Evolutionary conservation across 176 grass and related monocot genomes (phyloP), one percentile per base, ranked within the genome.

Genomic region (Juncus inflexus): DNA sequence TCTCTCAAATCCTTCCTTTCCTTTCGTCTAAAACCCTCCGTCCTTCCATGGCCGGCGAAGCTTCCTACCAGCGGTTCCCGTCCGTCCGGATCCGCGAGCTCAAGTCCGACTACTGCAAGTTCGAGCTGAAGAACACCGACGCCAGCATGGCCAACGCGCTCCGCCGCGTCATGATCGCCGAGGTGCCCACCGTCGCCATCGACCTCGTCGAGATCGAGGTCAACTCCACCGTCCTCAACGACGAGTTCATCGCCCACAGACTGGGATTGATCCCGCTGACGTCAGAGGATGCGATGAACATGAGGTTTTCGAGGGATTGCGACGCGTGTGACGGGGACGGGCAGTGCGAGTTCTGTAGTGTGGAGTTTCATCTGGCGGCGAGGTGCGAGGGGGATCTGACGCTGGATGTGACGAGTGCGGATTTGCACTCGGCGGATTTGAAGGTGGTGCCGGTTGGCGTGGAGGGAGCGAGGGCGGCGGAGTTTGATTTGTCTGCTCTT

Each of bases 221-320:
- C 50, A 99, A 99, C 80, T 99, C 94, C 15, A 82, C 94, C 63
- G 94, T 99, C 10, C 94, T 99, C 67, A 99, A 99, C 72, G 94
- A 99, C 74, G 94, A 99, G 78, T 99, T 99, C 80, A 76, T 99
- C 55, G 82, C 94, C 16, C 94, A 92, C 65, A 84, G 94, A 38
- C 78, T 99, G 3, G 94, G 94, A n/a, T 85, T 99, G 75, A 86
- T 99, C 56, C 94, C 94, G 5, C 88, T 99, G 77, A 89, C 83
- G 77, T 89, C 85, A 61, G 78, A 81, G 37, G 77, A 40, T 52
- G 94, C 94, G 51, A 99, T 99, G 88, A 41, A 49, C 16, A 99
- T 99, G 94, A 87, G 94, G 47, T 92, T 99, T 82, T 99, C 94
- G 47, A 82, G 94, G 12, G 94, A 99, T 65, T 99, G 94, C 50